A percentile compares a stretch with the other conserved stretches of the same genome.
phyloP scores from a whole-genome alignment of 1,284 basidiomycete genomes.

The Tilletiaria anomala region DNA sequence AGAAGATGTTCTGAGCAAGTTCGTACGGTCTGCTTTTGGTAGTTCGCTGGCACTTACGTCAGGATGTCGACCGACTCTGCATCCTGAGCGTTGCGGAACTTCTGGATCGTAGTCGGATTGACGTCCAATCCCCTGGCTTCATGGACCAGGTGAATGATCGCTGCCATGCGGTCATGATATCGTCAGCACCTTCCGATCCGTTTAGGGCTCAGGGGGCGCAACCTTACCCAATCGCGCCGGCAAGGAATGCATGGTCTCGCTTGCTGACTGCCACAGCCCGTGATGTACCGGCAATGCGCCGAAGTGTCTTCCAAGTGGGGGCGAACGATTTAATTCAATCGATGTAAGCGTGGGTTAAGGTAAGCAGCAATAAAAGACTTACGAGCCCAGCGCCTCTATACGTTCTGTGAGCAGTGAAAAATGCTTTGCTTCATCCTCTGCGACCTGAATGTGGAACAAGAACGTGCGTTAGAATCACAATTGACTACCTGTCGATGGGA shows the following conservation, averaged over 20 bases:
- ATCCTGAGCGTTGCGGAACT: slow-evolving; percentile 58
- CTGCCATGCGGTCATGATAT: no score
- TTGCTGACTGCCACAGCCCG: slow-evolving; percentile 64
- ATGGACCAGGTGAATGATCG: slow-evolving; percentile 78
- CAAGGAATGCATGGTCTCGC: slow-evolving; percentile 56
- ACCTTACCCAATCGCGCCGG: slow-evolving; percentile 58
- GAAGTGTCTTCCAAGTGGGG: background rate
- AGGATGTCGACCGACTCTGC: slow-evolving; percentile 49
- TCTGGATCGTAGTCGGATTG: slow-evolving; percentile 59
- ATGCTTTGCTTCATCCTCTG: slow-evolving; percentile 63
- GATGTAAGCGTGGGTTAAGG: background rate
- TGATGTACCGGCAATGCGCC: slow-evolving; percentile 45
- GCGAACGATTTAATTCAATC: background rate
- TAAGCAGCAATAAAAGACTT: slow-evolving; percentile 44
- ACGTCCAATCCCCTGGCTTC: slow-evolving; percentile 77
- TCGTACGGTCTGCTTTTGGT: slow-evolving; percentile 1
- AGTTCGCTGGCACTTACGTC: background rate
- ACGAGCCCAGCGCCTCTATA: slow-evolving; percentile 51
- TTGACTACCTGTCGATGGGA: no score
- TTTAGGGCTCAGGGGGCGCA: no score
- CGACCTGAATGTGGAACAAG: no score
- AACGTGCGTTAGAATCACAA: no score
- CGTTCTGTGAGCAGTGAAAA: slow-evolving; percentile 43
- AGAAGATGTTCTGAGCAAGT: background rate
- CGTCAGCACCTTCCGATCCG: no score